Conservation (phyloP, 768 basidiomycete species). For the Lanmaoa pseudosensibilis region DNA sequence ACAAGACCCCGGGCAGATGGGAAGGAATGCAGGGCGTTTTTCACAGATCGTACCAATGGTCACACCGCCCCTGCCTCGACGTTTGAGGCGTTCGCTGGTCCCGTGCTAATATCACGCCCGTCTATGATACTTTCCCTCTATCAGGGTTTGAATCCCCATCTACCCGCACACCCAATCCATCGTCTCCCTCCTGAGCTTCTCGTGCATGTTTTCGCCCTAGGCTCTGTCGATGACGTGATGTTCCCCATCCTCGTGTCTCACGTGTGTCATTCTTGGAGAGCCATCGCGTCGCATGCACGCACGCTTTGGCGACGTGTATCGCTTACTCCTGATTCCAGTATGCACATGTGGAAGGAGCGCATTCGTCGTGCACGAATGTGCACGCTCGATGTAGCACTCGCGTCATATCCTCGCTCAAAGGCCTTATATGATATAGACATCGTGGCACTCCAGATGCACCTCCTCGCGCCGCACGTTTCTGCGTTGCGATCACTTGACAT, state of each 20-base stretch:
- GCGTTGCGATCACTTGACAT: slow-evolving; percentile 66
- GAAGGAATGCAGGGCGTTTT: slow-evolving; percentile 21
- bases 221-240: slow-evolving; percentile 53
- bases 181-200: slow-evolving; percentile 64
- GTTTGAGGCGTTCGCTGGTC: slow-evolving; percentile 15
- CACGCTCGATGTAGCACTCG: slow-evolving; percentile 59
- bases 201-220: slow-evolving; percentile 61
- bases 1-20: slow-evolving; percentile 18
- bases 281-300: slow-evolving; percentile 58
- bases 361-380: slow-evolving; percentile 60
- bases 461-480: slow-evolving; percentile 46
- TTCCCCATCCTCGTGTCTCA: slow-evolving; percentile 66
- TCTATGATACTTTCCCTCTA: slow-evolving; percentile 31
- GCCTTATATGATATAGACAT: slow-evolving; percentile 34
- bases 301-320: slow-evolving; percentile 63
- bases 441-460: slow-evolving; percentile 63
- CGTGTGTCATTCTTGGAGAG: slow-evolving; percentile 65
- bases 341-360: slow-evolving; percentile 62
- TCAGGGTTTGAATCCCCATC: slow-evolving; percentile 18
- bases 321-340: slow-evolving; percentile 41
- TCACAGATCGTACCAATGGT: slow-evolving; percentile 24
- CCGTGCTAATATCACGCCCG: slow-evolving; percentile 23
- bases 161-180: slow-evolving; percentile 51
- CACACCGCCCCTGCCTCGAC: slow-evolving; percentile 16
- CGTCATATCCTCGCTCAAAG: slow-evolving; percentile 34